Evolutionary conservation across 2,329 filamentous ascomycete species (phyloP).

Genomic region (Aspergillus clavatus): DNA sequence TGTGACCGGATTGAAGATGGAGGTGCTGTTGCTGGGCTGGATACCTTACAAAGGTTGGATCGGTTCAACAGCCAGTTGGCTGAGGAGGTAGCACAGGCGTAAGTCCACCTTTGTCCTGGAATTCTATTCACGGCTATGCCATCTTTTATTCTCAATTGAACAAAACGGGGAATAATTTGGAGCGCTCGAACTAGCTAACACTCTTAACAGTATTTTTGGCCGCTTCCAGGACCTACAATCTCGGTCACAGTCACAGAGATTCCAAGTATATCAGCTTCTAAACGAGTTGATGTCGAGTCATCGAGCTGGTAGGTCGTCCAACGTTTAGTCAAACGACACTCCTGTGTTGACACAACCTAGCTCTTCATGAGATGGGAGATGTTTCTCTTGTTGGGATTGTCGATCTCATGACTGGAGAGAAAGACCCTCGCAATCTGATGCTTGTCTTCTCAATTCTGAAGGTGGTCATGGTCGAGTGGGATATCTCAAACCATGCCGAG

Average conservation of each 20-base stretch:
- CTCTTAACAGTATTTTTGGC: slow-evolving; percentile 42
- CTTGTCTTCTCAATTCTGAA: slow-evolving; percentile 63
- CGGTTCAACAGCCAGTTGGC: slow-evolving; percentile 57
- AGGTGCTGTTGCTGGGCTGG: slow-evolving; percentile 54
- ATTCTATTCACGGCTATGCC: background rate
- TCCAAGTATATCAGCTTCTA: slow-evolving; percentile 57
- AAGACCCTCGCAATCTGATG: slow-evolving; percentile 66
- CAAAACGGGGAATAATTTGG: slow-evolving; percentile 11
- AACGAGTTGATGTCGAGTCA: slow-evolving; percentile 60
- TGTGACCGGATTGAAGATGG: slow-evolving; percentile 61
- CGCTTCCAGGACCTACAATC: slow-evolving; percentile 55
- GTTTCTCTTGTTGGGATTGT: slow-evolving; percentile 59
- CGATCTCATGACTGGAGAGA: slow-evolving; percentile 62
- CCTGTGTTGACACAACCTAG: slow-evolving; percentile 26
- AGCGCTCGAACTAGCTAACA: slow-evolving; percentile 13
- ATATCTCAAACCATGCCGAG: slow-evolving; percentile 56
- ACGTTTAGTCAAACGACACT: background rate
- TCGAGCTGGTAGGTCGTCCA: slow-evolving; percentile 44
- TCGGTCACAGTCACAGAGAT: slow-evolving; percentile 60
- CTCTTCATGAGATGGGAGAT: slow-evolving; percentile 54
- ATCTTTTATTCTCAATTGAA: too few species aligned
- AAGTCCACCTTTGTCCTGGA: slow-evolving; percentile 24
- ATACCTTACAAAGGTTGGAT: slow-evolving; percentile 55
- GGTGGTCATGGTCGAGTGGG: slow-evolving; percentile 65
- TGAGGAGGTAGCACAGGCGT: slow-evolving; percentile 50